Evolutionary conservation across 2,329 filamentous ascomycete species (phyloP), one percentile per base, ranked within the genome.

Genomic region (Camptophora hylomeconis): DNA sequence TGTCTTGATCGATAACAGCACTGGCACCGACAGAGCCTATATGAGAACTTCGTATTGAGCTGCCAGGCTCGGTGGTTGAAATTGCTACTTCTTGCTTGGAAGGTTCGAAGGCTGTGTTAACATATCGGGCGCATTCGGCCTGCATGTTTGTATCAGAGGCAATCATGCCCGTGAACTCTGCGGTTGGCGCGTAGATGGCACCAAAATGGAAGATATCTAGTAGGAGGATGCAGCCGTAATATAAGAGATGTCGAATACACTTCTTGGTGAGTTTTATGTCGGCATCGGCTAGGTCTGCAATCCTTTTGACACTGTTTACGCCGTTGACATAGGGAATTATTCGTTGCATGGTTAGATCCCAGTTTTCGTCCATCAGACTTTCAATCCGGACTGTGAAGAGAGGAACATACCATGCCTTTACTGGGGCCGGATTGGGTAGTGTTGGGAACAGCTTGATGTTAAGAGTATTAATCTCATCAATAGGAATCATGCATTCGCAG

Each of bases 401-500:
- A 3, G 89, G 89, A 2, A 98, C 89, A 48, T 95, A 83, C 77
- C 82, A 93, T 25, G 80, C 72, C 45, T 78, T 75, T 31, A 95
- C 77, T 3, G 74, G 66, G 0, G 82, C 75, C 2, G 86, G 86
- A 10, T 75, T 71, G 1, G 74, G 65, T 45, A 87, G 79, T 25
- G 81, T 75, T 0, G 83, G 84, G 52, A 94, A 94, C 27, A 94
- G 71, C 57, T 94, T 94, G 67, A 94, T 81, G 56, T 94, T 93
- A 54, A 94, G 75, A 0, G 83, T 93, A 52, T 93, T 94, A 36
- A 83, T 75, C 42, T 92, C 83, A 53, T 93, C 84, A 84, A 94
- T 87, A 0, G 86, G 86, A 47, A 94, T 93, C 86, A 93, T 93
- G 65, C 86, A 93, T 60, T 98, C 89, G 49, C 82, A 86, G 49